A percentile compares a stretch with the other conserved stretches of the same genome.
phyloP scores from a whole-genome alignment of 2,329 filamentous ascomycete species.

The Arachnomyces sp. region DNA sequence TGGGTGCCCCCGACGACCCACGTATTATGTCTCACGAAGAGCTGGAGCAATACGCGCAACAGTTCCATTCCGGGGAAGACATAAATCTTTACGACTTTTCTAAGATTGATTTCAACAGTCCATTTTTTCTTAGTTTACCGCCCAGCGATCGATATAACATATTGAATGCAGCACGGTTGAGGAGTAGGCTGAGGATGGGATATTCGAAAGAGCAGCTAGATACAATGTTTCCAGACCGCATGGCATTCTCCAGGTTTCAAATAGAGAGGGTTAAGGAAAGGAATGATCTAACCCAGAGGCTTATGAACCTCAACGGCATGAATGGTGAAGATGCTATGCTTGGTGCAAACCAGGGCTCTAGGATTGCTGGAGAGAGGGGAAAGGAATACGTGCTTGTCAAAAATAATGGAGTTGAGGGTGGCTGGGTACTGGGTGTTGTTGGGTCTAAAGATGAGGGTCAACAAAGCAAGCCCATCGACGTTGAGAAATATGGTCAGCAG shows the following conservation, averaged over 20 bases:
- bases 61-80: constrained; percentile 88
- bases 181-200: constrained; percentile 88
- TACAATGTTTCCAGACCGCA: constrained; percentile 91
- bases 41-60: constrained; percentile 83
- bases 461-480: constrained; percentile 81
- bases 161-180: constrained; percentile 80
- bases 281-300: constrained; percentile 85
- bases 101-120: constrained; percentile 95
- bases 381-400: constrained; percentile 94
- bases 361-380: constrained; percentile 64
- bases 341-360: constrained; percentile 47
- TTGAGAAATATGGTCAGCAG: constrained; percentile 57
- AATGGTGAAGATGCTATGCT: constrained; percentile 65
- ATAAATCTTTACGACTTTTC: constrained; percentile 88
- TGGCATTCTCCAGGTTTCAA: constrained; percentile 95
- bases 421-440: constrained; percentile 92
- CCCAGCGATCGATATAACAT: constrained; percentile 94
- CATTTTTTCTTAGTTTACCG: constrained; percentile 89
- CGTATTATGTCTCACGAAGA: constrained; percentile 95
- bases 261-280: constrained; percentile 89
- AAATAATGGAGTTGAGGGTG: constrained; percentile 89
- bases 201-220: constrained; percentile 94
- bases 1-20: constrained; percentile 86
- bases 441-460: constrained; percentile 73
- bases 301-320: constrained; percentile 95